A percentile compares a stretch with the other conserved stretches of the same genome.
phyloP scores from a whole-genome alignment of 1,284 basidiomycete species.

The Melampsora americana region DNA sequence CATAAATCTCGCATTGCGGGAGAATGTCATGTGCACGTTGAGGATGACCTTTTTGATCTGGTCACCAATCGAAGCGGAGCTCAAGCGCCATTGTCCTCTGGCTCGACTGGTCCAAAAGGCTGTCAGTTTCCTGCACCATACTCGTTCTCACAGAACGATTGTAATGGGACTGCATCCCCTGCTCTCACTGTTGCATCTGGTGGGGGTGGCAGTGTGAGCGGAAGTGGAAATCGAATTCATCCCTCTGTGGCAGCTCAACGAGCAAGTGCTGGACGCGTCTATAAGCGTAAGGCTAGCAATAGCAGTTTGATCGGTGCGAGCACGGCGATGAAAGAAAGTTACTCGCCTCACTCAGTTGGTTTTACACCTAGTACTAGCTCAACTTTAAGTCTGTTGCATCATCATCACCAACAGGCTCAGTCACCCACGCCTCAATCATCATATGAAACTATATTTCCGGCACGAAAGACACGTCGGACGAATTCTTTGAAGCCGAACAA shows the following conservation, averaged over 20 bases:
- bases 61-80: constrained; percentile 6
- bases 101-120: constrained; percentile 20
- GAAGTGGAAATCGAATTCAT: constrained; percentile 30
- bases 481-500: not conserved
- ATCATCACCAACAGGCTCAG: constrained; percentile 8
- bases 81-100: constrained; percentile 26
- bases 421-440: constrained; percentile 1
- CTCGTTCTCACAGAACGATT: not conserved
- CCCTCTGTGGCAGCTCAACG: constrained; percentile 43
- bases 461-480: not conserved
- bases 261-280: constrained; percentile 39
- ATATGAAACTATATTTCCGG: not conserved
- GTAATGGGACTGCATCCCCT: constrained; percentile 18
- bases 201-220: constrained; percentile 12
- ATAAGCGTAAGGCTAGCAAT: constrained; percentile 42
- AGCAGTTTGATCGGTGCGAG: constrained; percentile 23
- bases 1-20: constrained; percentile 40
- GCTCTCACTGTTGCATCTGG: constrained; percentile 39
- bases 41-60: constrained; percentile 40
- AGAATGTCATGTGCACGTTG: constrained; percentile 42
- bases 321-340: not conserved
- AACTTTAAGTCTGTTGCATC: not conserved
- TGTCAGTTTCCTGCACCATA: constrained; percentile 12
- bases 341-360: constrained; percentile 5
- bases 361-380: constrained; percentile 2